phyloP scores from a whole-genome alignment of 2,329 filamentous ascomycete genomes.

The Clarireedia homoeocarpa region DNA sequence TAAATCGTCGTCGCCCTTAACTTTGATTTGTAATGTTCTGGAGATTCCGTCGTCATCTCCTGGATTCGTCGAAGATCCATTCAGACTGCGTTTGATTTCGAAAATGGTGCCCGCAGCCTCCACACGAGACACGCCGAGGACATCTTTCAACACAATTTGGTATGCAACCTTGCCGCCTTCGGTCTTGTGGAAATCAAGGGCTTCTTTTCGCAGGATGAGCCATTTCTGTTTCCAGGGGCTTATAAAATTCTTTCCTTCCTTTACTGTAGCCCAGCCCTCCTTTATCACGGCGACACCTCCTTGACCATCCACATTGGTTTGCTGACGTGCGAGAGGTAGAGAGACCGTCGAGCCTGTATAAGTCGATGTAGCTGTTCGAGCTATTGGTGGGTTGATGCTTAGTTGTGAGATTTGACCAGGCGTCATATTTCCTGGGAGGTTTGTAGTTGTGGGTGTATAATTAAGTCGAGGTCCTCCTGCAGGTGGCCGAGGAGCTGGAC shows the following conservation, averaged over 20 bases:
- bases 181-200: conserved; percentile 89
- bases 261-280: conserved; percentile 76
- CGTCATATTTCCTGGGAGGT: conserved; percentile 69
- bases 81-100: conserved; percentile 75
- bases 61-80: conserved; percentile 61
- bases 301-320: conserved; percentile 47
- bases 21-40: conserved; percentile 81
- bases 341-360: conserved; percentile 67
- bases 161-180: conserved; percentile 84
- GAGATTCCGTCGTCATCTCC: conserved; percentile 67
- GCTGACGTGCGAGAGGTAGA: conserved; percentile 58
- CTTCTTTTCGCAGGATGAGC: conserved; percentile 84
- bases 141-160: conserved; percentile 76
- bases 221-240: conserved; percentile 85
- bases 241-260: conserved; percentile 84
- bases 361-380: conserved; percentile 56
- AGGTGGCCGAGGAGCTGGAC: conserved; percentile 29
- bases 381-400: conserved; percentile 50
- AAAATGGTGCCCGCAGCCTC: conserved; percentile 89
- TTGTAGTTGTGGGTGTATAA: conserved; percentile 65
- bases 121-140: conserved; percentile 82
- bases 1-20: conserved; percentile 92
- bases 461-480: conserved; percentile 59
- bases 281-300: conserved; percentile 69
- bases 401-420: conserved; percentile 62